phyloP scores from a whole-genome alignment of 768 basidiomycete genomes.

The Epithele typhae region DNA sequence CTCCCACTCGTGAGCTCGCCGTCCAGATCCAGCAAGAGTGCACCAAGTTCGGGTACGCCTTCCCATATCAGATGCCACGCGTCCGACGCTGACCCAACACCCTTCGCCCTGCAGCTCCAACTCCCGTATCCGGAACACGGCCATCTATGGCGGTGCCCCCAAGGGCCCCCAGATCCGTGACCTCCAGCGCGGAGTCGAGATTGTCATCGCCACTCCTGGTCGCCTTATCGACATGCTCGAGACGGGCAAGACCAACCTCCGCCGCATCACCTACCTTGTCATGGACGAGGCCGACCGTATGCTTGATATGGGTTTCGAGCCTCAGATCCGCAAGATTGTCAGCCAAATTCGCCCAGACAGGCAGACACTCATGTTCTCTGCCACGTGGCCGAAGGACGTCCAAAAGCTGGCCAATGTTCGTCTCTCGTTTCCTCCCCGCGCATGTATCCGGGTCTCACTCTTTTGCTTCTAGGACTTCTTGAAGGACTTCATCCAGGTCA shows the following conservation, averaged over 20 bases:
- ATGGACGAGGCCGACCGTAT: constrained; percentile 99
- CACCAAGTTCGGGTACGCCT: constrained; percentile 87
- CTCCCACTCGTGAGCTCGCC: constrained; percentile 96
- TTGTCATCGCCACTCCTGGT: constrained; percentile 99
- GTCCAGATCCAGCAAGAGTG: constrained; percentile 99
- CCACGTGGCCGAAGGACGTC: constrained; percentile 99
- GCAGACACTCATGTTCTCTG: constrained; percentile 98
- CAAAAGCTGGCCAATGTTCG: constrained; percentile 89
- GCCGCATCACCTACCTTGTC: constrained; percentile 94
- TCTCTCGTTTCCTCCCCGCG: background rate
- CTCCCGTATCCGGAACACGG: constrained; percentile 96
- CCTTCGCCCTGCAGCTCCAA: constrained; percentile 52
- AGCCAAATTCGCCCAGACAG: constrained; percentile 96
- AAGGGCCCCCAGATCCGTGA: constrained; percentile 99
- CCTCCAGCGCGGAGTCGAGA: constrained; percentile 93
- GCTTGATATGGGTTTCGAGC: constrained; percentile 99
- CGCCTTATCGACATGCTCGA: constrained; percentile 99
- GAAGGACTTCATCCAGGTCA: constrained; percentile 95
- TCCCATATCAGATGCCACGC: constrained; percentile 1
- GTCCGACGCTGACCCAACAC: too few species aligned
- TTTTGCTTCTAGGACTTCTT: constrained; percentile 72
- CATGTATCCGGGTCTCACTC: constrained; percentile 1
- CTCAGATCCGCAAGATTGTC: constrained; percentile 98
- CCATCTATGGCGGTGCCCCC: constrained; percentile 97
- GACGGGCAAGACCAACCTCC: constrained; percentile 92